Evolutionary conservation across 176 grass and related monocot genomes (phyloP).

Genomic region (Avena eriantha): DNA sequence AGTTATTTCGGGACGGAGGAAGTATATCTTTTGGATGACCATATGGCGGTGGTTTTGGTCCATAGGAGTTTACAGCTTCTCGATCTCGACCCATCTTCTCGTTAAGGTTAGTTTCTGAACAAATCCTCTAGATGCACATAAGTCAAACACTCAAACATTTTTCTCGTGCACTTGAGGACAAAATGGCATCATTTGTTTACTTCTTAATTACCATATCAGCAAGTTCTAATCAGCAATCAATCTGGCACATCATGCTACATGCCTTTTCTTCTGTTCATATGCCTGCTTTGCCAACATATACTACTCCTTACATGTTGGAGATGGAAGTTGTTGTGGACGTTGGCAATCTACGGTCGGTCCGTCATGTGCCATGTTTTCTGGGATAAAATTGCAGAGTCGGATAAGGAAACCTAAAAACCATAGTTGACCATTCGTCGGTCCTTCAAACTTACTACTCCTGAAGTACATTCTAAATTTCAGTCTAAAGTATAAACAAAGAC

Average conservation of each 20-base stretch:
- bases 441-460: neutral
- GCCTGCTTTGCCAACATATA: neutral
- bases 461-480: too few species aligned
- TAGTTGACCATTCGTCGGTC: neutral
- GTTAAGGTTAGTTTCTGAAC: too few species aligned
- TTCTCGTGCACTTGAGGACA: neutral
- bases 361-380: neutral
- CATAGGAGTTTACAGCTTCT: too few species aligned
- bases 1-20: too few species aligned
- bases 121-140: neutral
- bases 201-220: neutral
- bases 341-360: neutral
- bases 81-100: too few species aligned
- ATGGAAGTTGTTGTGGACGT: neutral
- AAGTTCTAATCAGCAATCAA: neutral
- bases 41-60: too few species aligned
- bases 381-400: neutral
- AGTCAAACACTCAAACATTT: neutral
- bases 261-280: neutral
- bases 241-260: constrained; percentile 5
- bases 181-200: neutral
- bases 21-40: too few species aligned
- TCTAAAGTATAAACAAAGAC: constrained; percentile 4
- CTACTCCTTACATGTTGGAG: constrained; percentile 4
- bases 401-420: constrained; percentile 6